phyloP scores from a whole-genome alignment of 345 rosid genomes.

The Murraya koenigii region DNA sequence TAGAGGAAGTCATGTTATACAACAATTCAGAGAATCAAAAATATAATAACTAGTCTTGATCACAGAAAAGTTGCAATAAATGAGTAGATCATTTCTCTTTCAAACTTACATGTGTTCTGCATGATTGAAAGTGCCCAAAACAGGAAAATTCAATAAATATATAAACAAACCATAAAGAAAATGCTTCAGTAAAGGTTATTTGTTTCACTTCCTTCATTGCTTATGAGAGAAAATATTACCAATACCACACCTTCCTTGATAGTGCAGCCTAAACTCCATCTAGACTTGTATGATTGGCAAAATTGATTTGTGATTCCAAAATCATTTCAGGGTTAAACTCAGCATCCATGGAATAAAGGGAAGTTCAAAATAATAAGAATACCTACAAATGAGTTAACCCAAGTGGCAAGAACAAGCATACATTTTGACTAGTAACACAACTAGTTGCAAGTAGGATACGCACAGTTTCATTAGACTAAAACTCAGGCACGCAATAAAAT shows the following conservation, averaged over 20 bases:
- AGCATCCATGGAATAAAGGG: neutral
- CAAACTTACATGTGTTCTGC: neutral
- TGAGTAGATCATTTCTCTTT: neutral
- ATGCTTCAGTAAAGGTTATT: neutral
- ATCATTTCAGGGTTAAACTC: too few species aligned
- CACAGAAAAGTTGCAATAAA: neutral
- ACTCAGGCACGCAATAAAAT: neutral
- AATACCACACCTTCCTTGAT: neutral
- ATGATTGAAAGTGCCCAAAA: neutral
- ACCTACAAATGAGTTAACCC: neutral
- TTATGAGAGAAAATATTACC: neutral
- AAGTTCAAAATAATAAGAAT: neutral
- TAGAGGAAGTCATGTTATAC: conserved; percentile 7
- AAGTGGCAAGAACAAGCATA: neutral
- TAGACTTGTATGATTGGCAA: neutral
- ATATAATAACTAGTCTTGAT: neutral
- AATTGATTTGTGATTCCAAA: neutral
- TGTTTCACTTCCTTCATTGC: neutral
- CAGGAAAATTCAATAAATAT: neutral
- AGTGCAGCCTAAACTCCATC: neutral
- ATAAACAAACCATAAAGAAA: neutral
- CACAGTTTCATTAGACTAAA: neutral
- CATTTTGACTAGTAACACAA: neutral
- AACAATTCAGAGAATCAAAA: neutral
- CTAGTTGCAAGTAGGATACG: neutral